phyloP scores from a whole-genome alignment of 2,329 filamentous ascomycete species.

The Harringtonia aguacate region DNA sequence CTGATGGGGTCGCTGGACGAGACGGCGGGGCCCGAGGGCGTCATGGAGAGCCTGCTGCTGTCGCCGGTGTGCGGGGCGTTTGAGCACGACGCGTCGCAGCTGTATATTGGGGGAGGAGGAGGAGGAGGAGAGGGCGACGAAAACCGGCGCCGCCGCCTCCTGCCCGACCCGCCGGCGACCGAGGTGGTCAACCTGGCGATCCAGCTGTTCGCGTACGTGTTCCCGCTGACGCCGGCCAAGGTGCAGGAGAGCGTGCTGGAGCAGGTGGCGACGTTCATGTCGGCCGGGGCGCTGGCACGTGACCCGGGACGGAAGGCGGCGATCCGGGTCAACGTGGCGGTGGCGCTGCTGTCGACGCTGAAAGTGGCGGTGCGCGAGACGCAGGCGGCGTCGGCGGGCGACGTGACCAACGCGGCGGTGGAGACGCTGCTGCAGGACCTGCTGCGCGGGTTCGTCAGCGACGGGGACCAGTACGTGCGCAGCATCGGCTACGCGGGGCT shows the following conservation, averaged over 20 bases:
- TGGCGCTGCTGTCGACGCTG: conserved; percentile 68
- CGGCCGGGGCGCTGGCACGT: conserved; percentile 66
- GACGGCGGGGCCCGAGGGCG: conserved; percentile 49
- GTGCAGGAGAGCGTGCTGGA: conserved; percentile 95
- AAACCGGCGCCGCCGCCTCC: conserved; percentile 8
- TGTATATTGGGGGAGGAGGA: conserved; percentile 55
- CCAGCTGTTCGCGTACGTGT: conserved; percentile 80
- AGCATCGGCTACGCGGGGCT: conserved; percentile 76
- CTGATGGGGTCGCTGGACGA: conserved; percentile 30
- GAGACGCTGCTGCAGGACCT: conserved; percentile 78
- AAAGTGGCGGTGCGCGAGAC: conserved; percentile 80
- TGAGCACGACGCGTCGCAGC: conserved; percentile 77
- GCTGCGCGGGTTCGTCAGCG: conserved; percentile 60
- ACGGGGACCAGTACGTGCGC: conserved; percentile 77
- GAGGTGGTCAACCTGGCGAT: conserved; percentile 94
- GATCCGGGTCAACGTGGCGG: conserved; percentile 80
- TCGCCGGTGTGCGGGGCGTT: conserved; percentile 72
- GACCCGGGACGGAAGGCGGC: conserved; percentile 84
- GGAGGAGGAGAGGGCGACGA: conserved; percentile 8
- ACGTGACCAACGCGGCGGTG: conserved; percentile 63
- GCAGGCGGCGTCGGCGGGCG: conserved; percentile 57
- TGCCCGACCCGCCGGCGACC: conserved; percentile 74
- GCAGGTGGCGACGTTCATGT: conserved; percentile 83
- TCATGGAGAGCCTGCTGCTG: conserved; percentile 49
- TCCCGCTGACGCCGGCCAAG: conserved; percentile 79